Evolutionary conservation across 768 basidiomycete species (phyloP).

Genomic region (Cystoderma amianthinum): DNA sequence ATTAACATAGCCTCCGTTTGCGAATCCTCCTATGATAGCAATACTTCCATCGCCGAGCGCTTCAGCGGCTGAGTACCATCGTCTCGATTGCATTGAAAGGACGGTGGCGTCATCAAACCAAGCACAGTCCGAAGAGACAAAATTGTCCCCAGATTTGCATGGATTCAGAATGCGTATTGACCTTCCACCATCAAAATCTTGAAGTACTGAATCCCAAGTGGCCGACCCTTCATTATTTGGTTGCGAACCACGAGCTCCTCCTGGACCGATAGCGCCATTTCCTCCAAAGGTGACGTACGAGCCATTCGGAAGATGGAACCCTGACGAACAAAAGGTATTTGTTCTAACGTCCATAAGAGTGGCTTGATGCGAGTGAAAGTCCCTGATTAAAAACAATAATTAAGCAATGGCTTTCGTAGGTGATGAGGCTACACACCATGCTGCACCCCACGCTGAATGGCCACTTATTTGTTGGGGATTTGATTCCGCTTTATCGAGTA

Average conservation of each 20-base stretch:
- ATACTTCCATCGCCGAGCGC: constrained; percentile 70
- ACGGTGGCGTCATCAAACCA: constrained; percentile 66
- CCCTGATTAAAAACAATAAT: constrained; percentile 27
- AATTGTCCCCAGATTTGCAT: constrained; percentile 46
- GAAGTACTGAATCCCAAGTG: constrained; percentile 57
- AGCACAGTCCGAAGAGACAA: constrained; percentile 44
- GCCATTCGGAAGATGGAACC: constrained; percentile 76
- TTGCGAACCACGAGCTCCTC: constrained; percentile 51
- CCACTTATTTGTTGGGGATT: constrained; percentile 60
- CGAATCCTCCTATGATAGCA: constrained; percentile 76
- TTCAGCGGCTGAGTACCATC: constrained; percentile 80
- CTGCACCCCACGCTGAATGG: constrained; percentile 71
- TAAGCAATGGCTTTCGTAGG: constrained; percentile 1
- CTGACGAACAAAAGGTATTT: constrained; percentile 78
- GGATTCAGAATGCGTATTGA: constrained; percentile 80
- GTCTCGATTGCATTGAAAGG: constrained; percentile 58
- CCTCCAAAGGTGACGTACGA: constrained; percentile 74
- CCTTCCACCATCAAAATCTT: constrained; percentile 75
- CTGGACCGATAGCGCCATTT: constrained; percentile 67
- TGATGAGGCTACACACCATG: constrained; percentile 38
- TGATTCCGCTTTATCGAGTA: constrained; percentile 86
- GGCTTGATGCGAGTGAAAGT: constrained; percentile 51
- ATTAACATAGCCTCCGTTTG: constrained; percentile 75
- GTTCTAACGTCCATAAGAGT: constrained; percentile 67
- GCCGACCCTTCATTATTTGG: constrained; percentile 39